Percentiles rank a stretch among this genome's conserved stretches.
Conservation (phyloP, 2,329 filamentous ascomycete species). For the Orbilia quercus region DNA sequence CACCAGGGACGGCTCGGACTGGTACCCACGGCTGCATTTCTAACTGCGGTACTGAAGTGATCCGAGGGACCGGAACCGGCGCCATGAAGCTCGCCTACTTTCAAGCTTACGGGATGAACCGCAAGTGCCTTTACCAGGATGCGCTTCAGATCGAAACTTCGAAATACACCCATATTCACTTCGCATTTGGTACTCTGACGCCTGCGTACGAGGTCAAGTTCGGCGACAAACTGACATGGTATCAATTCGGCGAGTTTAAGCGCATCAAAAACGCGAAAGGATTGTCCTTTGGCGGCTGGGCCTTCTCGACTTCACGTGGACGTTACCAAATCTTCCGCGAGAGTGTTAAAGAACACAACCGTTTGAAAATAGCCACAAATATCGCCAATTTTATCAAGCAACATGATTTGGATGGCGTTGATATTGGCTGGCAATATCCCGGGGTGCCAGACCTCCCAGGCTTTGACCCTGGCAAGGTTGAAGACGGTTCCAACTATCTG, state of each 20-base stretch:
- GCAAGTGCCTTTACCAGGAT: constrained; percentile 61
- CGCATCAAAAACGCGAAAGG: constrained; percentile 61
- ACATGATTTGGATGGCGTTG: constrained; percentile 65
- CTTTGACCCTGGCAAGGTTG: constrained; percentile 60
- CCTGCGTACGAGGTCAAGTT: constrained; percentile 61
- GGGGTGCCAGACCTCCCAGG: constrained; percentile 63
- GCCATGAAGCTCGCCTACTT: constrained; percentile 61
- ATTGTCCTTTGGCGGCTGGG: constrained; percentile 66
- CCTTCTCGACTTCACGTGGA: constrained; percentile 63
- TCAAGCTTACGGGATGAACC: constrained; percentile 61
- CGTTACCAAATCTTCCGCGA: constrained; percentile 64
- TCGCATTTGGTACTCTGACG: constrained; percentile 63
- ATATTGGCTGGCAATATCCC: constrained; percentile 65
- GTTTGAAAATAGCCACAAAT: constrained; percentile 61
- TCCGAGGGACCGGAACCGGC: constrained; percentile 59
- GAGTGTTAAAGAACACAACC: constrained; percentile 62
- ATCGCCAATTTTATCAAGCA: constrained; percentile 63
- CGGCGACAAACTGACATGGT: constrained; percentile 55
- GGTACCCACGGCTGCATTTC: constrained; percentile 64
- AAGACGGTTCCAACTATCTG: constrained; percentile 63
- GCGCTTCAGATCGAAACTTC: constrained; percentile 57
- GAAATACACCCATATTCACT: constrained; percentile 62
- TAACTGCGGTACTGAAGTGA: constrained; percentile 64
- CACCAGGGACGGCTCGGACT: constrained; percentile 62
- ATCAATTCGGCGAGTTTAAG: constrained; percentile 62